Conservation (phyloP, 1,139 yeast genomes). For the Candida sanyaensis region DNA sequence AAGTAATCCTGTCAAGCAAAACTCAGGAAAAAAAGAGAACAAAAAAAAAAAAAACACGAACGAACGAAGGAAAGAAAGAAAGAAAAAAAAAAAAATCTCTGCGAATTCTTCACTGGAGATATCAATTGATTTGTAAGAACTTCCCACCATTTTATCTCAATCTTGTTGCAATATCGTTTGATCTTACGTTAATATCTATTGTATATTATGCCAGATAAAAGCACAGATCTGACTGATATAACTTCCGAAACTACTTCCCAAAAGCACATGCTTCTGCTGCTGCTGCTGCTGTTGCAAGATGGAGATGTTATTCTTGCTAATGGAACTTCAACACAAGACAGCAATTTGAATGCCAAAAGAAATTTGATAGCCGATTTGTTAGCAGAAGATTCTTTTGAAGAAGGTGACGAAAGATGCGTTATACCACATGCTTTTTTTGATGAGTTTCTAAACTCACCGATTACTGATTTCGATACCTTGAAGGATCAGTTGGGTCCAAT, state of each 20-base stretch:
- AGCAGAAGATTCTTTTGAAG: conserved; percentile 19
- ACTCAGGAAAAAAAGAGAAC: not conserved
- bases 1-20: no score
- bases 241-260: not conserved
- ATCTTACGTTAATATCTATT: not conserved
- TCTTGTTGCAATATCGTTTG: not conserved
- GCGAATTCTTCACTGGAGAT: not conserved
- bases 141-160: no score
- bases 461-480: conserved; percentile 27
- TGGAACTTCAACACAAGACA: not conserved
- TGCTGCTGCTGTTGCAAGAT: not conserved
- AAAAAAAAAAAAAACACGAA: not conserved
- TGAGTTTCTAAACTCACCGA: conserved; percentile 27
- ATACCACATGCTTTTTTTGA: conserved; percentile 34
- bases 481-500: conserved; percentile 32
- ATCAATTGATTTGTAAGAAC: no score
- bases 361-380: conserved; percentile 24
- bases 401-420: conserved; percentile 42
- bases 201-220: conserved; percentile 1
- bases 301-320: not conserved
- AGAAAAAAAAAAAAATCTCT: not conserved
- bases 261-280: no score
- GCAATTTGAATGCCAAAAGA: conserved; percentile 20
- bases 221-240: not conserved
- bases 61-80: not conserved